These are phyloP conservation scores for Grigorovia yakushimaensis DNA, from an alignment of 805 yeast genomes.

Conservation along the genomic window DNA sequence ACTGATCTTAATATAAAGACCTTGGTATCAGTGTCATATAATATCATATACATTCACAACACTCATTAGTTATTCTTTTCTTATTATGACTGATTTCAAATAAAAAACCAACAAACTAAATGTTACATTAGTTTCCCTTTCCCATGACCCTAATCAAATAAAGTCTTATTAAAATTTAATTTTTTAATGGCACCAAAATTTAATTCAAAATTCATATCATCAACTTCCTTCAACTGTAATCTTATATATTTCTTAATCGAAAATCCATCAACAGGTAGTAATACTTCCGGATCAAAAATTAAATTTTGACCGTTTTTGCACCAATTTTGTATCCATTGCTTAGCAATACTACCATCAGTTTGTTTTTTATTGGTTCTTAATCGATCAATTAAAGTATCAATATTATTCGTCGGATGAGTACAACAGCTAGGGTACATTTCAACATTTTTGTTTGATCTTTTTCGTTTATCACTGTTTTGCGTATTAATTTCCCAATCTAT, in stretches of 20 bases:
- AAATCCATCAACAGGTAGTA: constrained; percentile 13
- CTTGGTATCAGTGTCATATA: too few species aligned
- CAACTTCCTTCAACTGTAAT: constrained; percentile 5
- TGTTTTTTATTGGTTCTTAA: constrained; percentile 38
- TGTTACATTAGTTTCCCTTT: too few species aligned
- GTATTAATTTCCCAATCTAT: neutral
- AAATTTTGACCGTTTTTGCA: constrained; percentile 39
- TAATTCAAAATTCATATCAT: constrained; percentile 2
- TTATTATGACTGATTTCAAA: too few species aligned
- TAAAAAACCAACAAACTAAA: too few species aligned
- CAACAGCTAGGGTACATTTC: constrained; percentile 8
- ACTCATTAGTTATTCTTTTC: neutral
- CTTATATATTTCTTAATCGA: constrained; percentile 10
- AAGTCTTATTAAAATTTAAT: constrained; percentile 1
- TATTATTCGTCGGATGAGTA: constrained; percentile 60
- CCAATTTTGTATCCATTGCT: constrained; percentile 54
- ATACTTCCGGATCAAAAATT: constrained; percentile 18
- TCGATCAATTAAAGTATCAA: constrained; percentile 43
- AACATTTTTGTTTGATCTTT: constrained; percentile 1
- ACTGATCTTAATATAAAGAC: neutral
- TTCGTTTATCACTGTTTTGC: neutral
- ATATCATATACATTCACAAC: too few species aligned
- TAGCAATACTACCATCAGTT: constrained; percentile 51
- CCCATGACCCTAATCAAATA: neutral
- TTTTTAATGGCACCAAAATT: neutral